phyloP scores from a whole-genome alignment of 495 filamentous ascomycete species.

The Trichoderma asperelloides region DNA sequence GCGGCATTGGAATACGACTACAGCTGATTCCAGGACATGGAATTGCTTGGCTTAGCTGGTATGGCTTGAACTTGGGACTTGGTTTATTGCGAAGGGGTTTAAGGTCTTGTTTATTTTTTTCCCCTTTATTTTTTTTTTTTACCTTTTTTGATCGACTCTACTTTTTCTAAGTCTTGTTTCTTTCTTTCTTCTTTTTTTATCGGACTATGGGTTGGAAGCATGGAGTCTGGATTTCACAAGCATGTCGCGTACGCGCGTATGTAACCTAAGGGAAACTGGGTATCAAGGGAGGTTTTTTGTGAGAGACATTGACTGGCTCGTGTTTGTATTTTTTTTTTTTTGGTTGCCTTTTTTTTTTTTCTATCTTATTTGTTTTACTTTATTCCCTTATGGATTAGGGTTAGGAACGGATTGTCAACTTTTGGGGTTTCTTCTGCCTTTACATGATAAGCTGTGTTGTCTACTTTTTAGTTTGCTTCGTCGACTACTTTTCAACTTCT shows the following conservation, averaged over 20 bases:
- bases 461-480: not conserved
- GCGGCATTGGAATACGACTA: not conserved
- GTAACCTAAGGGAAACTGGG: not conserved
- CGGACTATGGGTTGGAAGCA: conserved; percentile 1
- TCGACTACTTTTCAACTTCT: not conserved
- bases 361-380: not conserved
- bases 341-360: not conserved
- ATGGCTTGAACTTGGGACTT: conserved; percentile 1
- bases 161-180: not conserved
- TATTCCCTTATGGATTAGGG: not conserved
- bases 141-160: not conserved
- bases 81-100: not conserved
- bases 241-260: not conserved
- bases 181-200: not conserved
- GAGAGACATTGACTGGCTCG: not conserved
- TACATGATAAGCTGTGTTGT: not conserved
- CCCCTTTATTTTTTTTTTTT: not conserved
- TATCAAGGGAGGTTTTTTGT: conserved; percentile 3
- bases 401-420: not conserved
- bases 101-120: not conserved
- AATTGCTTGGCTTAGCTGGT: not conserved
- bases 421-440: not conserved
- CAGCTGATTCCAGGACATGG: not conserved
- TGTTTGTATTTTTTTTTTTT: not conserved
- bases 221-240: not conserved